Percentiles rank a stretch among this genome's conserved stretches.
These are phyloP conservation scores for Colletotrichum cereale DNA, from an alignment of 2,329 filamentous ascomycete genomes.

Conservation along the genomic window DNA sequence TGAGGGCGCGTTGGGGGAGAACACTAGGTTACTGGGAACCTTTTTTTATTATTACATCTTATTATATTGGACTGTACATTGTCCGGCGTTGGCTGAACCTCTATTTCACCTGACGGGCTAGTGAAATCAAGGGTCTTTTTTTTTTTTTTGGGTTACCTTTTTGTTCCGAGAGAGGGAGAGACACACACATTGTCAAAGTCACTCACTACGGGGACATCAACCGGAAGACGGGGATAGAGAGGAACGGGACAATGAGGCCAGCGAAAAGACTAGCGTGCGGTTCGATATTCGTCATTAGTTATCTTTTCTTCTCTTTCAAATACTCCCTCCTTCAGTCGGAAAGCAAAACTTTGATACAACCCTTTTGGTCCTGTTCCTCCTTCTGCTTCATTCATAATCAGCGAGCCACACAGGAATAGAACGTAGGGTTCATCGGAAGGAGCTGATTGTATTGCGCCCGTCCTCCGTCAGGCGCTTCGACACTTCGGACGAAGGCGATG, in stretches of 20 bases:
- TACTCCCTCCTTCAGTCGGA: neutral
- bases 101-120: neutral
- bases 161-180: neutral
- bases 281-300: constrained; percentile 15
- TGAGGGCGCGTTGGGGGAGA: neutral
- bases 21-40: neutral
- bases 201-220: neutral
- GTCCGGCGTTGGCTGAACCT: neutral
- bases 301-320: neutral
- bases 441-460: constrained; percentile 1
- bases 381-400: neutral
- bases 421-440: constrained; percentile 35
- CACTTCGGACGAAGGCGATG: constrained; percentile 17
- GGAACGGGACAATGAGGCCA: neutral
- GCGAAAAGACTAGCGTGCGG: constrained; percentile 3
- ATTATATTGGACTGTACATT: neutral
- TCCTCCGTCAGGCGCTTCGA: constrained; percentile 1
- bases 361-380: neutral
- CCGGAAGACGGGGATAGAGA: neutral
- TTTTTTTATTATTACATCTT: neutral
- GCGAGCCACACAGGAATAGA: neutral
- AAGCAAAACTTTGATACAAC: constrained; percentile 11
- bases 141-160: neutral
- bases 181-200: constrained; percentile 2
- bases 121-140: constrained; percentile 2